These are phyloP conservation scores for Bremia lactucae DNA, from an alignment of 352 stramenopile species.

Conservation along the genomic window DNA sequence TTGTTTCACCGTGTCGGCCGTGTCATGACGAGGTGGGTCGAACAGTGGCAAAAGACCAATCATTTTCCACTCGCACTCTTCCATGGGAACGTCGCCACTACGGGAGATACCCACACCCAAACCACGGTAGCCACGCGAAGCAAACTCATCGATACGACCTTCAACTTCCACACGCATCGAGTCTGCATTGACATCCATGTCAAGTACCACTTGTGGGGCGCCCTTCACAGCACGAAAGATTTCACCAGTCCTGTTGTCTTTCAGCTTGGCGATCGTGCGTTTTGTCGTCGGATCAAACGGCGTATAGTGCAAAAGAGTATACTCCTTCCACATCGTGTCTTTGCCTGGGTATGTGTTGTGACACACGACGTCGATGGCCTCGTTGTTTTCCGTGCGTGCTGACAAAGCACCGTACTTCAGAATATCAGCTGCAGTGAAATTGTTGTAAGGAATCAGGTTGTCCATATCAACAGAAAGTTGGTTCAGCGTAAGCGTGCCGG, in stretches of 20 bases:
- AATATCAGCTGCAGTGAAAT: constrained; percentile 43
- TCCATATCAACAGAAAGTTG: constrained; percentile 90
- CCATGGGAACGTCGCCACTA: constrained; percentile 47
- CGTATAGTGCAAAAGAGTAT: constrained; percentile 68
- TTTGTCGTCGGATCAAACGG: constrained; percentile 83
- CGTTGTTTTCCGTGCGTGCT: constrained; percentile 63
- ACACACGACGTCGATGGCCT: constrained; percentile 63
- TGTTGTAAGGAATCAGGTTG: constrained; percentile 71
- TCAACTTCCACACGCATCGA: constrained; percentile 54
- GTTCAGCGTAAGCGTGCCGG: constrained; percentile 91
- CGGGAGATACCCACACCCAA: constrained; percentile 48
- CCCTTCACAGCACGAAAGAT: constrained; percentile 88
- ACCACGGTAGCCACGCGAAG: constrained; percentile 54
- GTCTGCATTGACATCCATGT: constrained; percentile 65
- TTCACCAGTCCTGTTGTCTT: constrained; percentile 66
- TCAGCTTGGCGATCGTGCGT: constrained; percentile 86
- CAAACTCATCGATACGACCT: constrained; percentile 74
- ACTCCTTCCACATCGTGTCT: constrained; percentile 68
- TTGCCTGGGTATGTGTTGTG: constrained; percentile 73
- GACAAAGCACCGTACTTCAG: constrained; percentile 51
- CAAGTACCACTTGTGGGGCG: constrained; percentile 85
- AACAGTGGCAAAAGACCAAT: constrained; percentile 88
- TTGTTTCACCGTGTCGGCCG: constrained; percentile 85
- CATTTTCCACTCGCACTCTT: constrained; percentile 87
- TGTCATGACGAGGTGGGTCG: constrained; percentile 90